These are phyloP conservation scores for Diaporthe caulivora DNA, from an alignment of 2,329 filamentous ascomycete species.

Conservation along the genomic window DNA sequence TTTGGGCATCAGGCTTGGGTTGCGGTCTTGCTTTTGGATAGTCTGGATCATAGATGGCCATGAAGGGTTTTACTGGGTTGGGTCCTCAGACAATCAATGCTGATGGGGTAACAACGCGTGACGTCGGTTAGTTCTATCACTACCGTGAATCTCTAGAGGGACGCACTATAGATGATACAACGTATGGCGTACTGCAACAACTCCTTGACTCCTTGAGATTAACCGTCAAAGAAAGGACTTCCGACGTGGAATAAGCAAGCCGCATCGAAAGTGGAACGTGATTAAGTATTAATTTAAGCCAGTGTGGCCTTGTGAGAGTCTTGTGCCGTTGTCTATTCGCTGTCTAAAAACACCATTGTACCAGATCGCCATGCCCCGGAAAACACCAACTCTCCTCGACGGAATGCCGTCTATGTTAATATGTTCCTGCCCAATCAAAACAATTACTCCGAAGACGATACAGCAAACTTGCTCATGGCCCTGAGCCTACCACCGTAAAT, in stretches of 20 bases:
- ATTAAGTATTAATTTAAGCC: not conserved
- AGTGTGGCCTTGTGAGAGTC: not conserved
- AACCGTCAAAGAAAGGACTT: too few relatives aligned
- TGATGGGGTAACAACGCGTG: not conserved
- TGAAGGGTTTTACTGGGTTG: not conserved
- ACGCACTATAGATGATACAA: not conserved
- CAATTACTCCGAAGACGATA: constrained; percentile 43
- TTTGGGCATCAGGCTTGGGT: not conserved
- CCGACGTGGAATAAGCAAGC: rapidly evolving
- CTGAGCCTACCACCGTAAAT: constrained; percentile 67
- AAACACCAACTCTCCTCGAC: not conserved
- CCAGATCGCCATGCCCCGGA: not conserved
- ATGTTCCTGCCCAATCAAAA: not conserved
- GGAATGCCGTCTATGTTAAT: too few relatives aligned
- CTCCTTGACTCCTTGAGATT: not conserved
- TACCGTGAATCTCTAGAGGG: not conserved
- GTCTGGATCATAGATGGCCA: not conserved
- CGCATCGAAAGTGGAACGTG: not conserved
- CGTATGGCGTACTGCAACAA: not conserved
- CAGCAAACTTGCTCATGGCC: constrained; percentile 69
- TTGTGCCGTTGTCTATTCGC: not conserved
- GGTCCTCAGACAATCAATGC: not conserved
- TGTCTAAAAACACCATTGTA: not conserved
- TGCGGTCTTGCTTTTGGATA: constrained; percentile 3
- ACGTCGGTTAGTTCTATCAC: not conserved